These are phyloP conservation scores for Galium porrigens DNA, from an alignment of 305 asterid genomes.

Conservation along the genomic window DNA sequence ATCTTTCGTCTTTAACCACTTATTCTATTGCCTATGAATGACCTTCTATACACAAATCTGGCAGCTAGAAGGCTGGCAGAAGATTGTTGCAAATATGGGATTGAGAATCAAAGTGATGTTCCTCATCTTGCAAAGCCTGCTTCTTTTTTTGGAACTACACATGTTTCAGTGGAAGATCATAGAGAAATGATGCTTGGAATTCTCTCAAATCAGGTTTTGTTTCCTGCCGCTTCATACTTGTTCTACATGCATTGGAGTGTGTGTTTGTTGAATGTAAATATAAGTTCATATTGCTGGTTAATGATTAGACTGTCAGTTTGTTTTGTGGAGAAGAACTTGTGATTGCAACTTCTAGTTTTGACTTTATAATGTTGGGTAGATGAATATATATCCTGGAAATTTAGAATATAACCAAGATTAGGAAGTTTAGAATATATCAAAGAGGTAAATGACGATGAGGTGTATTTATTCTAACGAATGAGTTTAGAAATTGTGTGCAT, in stretches of 20 bases:
- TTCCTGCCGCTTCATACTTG: not conserved
- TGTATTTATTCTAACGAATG: not conserved
- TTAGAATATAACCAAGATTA: not conserved
- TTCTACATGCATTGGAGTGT: not conserved
- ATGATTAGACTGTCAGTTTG: not conserved
- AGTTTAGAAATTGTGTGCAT: slow-evolving; percentile 1
- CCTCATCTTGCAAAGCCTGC: slow-evolving; percentile 51
- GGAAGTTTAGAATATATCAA: not conserved
- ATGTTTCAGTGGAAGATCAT: slow-evolving; percentile 68
- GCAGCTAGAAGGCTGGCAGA: slow-evolving; percentile 75
- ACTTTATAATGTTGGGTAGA: not conserved
- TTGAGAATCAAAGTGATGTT: slow-evolving; percentile 57
- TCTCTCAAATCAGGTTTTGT: slow-evolving; percentile 59
- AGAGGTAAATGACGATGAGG: not conserved
- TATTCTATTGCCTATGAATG: slow-evolving; percentile 13
- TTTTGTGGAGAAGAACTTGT: not conserved
- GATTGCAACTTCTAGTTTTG: not conserved
- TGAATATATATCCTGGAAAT: not conserved
- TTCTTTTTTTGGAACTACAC: slow-evolving; percentile 64
- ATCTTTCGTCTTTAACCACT: slow-evolving; percentile 19
- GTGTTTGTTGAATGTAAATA: not conserved
- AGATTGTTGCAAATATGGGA: slow-evolving; percentile 77
- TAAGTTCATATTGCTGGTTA: not conserved
- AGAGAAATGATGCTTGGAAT: slow-evolving; percentile 66
- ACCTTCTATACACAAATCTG: slow-evolving; percentile 23